These are phyloP conservation scores for Leccinum arenicola DNA, from an alignment of 768 basidiomycete genomes.

Conservation along the genomic window DNA sequence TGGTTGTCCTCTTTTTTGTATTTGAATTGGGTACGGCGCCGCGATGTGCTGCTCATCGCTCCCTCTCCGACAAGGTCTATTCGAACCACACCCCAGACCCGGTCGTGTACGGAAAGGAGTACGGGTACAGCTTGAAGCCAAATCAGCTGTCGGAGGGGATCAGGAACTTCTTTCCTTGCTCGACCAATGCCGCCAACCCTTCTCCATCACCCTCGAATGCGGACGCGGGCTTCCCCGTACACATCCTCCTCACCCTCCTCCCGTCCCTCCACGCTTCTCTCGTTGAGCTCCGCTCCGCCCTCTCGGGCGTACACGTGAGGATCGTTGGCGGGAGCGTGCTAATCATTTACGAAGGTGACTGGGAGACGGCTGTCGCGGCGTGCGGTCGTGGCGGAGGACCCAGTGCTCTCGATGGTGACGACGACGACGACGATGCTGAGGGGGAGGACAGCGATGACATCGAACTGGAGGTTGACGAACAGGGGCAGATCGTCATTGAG, in stretches of 20 bases:
- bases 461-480: conserved; percentile 34
- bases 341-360: conserved; percentile 74
- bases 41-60: background rate
- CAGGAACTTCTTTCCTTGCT: conserved; percentile 72
- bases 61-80: conserved; percentile 54
- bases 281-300: conserved; percentile 45
- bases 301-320: conserved; percentile 60
- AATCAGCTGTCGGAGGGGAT: conserved; percentile 76
- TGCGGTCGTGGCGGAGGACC: conserved; percentile 35
- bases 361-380: conserved; percentile 35
- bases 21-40: background rate
- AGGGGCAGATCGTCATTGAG: conserved; percentile 21
- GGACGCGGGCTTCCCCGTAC: conserved; percentile 51
- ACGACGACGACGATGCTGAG: conserved; percentile 31
- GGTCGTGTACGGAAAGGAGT: conserved; percentile 65
- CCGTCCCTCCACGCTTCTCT: conserved; percentile 50
- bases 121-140: conserved; percentile 72
- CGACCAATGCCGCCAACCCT: conserved; percentile 5
- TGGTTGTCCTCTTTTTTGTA: conserved; percentile 15
- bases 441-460: conserved; percentile 40
- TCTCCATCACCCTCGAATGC: conserved; percentile 8
- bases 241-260: conserved; percentile 57
- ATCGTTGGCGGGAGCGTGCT: conserved; percentile 84
- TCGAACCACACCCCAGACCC: conserved; percentile 55
- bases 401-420: conserved; percentile 20